phyloP scores from a whole-genome alignment of 1,284 basidiomycete species.

The Puccinia polysora region DNA sequence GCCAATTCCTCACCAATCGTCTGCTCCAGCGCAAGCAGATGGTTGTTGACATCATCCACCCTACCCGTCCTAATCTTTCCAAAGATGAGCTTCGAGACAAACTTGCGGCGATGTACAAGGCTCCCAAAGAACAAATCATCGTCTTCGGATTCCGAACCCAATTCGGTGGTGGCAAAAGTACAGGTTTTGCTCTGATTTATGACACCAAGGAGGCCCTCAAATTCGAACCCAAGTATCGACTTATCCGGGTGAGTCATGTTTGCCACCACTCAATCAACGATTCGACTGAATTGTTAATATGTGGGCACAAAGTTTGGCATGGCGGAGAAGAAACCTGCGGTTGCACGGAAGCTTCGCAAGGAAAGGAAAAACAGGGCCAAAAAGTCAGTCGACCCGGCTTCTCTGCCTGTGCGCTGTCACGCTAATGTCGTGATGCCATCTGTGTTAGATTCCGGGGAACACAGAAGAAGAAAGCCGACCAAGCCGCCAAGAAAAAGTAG shows the following conservation, averaged over 20 bases:
- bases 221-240: slow-evolving; percentile 94
- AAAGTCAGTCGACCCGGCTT: slow-evolving; percentile 62
- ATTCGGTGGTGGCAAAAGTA: slow-evolving; percentile 97
- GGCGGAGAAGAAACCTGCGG: slow-evolving; percentile 75
- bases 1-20: slow-evolving; percentile 99
- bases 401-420: not conserved
- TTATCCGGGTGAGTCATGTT: slow-evolving; percentile 74
- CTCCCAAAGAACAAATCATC: slow-evolving; percentile 62
- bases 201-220: slow-evolving; percentile 90
- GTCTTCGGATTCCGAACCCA: slow-evolving; percentile 69
- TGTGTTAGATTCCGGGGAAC: slow-evolving; percentile 40
- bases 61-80: slow-evolving; percentile 88
- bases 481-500: slow-evolving; percentile 28
- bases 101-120: slow-evolving; percentile 69
- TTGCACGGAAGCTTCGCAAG: slow-evolving; percentile 96
- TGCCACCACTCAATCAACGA: not conserved
- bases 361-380: slow-evolving; percentile 99
- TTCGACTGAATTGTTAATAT: not conserved
- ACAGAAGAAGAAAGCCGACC: slow-evolving; percentile 43
- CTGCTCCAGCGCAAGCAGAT: slow-evolving; percentile 83
- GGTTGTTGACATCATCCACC: slow-evolving; percentile 92
- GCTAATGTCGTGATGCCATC: not conserved
- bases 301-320: slow-evolving; percentile 67
- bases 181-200: slow-evolving; percentile 96
- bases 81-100: slow-evolving; percentile 81